phyloP scores from a whole-genome alignment of 1,139 yeast species.

The Saccharomyces pastorianus region DNA sequence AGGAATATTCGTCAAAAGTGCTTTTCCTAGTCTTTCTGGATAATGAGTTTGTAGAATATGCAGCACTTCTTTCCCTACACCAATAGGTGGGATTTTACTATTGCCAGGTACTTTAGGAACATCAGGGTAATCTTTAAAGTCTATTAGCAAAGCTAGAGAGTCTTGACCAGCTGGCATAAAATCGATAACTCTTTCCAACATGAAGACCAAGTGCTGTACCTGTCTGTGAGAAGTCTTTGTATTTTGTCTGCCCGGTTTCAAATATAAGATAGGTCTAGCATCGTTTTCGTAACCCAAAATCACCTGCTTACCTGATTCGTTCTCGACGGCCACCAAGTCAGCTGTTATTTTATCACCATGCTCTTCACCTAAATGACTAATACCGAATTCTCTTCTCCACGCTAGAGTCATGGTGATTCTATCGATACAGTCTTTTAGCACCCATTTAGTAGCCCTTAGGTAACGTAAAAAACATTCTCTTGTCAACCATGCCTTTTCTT shows the following conservation, averaged over 20 bases:
- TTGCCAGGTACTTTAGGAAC: constrained; percentile 45
- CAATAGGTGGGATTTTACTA: constrained; percentile 71
- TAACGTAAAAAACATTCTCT: constrained; percentile 83
- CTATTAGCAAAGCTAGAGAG: constrained; percentile 78
- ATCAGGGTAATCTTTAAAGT: constrained; percentile 64
- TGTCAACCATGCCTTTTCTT: constrained; percentile 84
- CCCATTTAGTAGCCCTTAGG: constrained; percentile 88
- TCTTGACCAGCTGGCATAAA: constrained; percentile 96
- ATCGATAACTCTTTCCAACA: constrained; percentile 84
- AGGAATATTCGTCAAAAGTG: constrained; percentile 84
- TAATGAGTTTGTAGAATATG: constrained; percentile 83
- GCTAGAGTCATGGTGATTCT: constrained; percentile 69
- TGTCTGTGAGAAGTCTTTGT: constrained; percentile 80
- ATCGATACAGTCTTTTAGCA: constrained; percentile 55
- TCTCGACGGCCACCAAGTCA: constrained; percentile 59
- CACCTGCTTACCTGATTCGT: constrained; percentile 81
- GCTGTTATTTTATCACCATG: constrained; percentile 46
- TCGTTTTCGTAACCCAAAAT: constrained; percentile 84
- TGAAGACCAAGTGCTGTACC: constrained; percentile 85
- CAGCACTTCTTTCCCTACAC: constrained; percentile 65
- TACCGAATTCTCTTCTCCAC: constrained; percentile 92
- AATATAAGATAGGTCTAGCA: constrained; percentile 79
- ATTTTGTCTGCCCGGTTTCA: constrained; percentile 89
- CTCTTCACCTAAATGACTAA: constrained; percentile 44
- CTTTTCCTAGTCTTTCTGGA: constrained; percentile 90